Percentiles rank a stretch among this genome's conserved stretches.
Evolutionary conservation across 352 stramenopile species (phyloP).

Genomic region (Phytopythium boreale): DNA sequence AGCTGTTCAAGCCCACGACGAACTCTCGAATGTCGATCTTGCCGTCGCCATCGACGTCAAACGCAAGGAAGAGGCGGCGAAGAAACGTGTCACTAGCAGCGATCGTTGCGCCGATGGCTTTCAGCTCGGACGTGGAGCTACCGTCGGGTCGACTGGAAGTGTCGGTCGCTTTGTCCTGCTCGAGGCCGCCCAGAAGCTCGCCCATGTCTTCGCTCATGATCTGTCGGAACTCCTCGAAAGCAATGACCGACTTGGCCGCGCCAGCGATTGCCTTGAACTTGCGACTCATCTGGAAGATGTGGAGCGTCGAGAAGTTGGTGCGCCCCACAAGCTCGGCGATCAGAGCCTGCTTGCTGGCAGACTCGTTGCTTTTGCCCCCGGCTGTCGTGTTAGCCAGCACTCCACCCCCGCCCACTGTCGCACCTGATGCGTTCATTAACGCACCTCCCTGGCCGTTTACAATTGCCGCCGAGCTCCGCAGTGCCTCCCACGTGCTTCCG

Average conservation of each 20-base stretch:
- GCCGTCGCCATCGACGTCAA: conserved; percentile 41
- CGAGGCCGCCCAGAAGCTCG: conserved; percentile 23
- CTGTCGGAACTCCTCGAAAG: conserved; percentile 36
- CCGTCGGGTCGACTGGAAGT: too few relatives aligned
- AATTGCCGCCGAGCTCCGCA: conserved; percentile 10
- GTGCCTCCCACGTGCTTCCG: conserved; percentile 19
- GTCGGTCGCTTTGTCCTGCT: background rate
- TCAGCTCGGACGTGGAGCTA: conserved; percentile 14
- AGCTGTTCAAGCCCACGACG: conserved; percentile 39
- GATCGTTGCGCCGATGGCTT: conserved; percentile 37
- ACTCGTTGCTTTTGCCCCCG: background rate
- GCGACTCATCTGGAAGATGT: conserved; percentile 52
- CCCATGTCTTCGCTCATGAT: conserved; percentile 35
- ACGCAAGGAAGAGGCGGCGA: conserved; percentile 35
- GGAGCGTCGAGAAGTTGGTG: conserved; percentile 37
- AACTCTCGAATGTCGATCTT: conserved; percentile 54
- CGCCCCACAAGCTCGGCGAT: conserved; percentile 37
- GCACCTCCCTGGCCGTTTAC: background rate
- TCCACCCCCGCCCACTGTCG: background rate
- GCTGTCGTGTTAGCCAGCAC: too few relatives aligned
- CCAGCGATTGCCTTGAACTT: conserved; percentile 47
- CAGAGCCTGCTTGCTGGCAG: conserved; percentile 36
- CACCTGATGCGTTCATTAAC: background rate
- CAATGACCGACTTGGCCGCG: conserved; percentile 30
- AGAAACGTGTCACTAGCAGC: conserved; percentile 41